Evolutionary conservation across 176 grass and related monocot genomes (phyloP).

Genomic region (Dendrocalamus sinicus): DNA sequence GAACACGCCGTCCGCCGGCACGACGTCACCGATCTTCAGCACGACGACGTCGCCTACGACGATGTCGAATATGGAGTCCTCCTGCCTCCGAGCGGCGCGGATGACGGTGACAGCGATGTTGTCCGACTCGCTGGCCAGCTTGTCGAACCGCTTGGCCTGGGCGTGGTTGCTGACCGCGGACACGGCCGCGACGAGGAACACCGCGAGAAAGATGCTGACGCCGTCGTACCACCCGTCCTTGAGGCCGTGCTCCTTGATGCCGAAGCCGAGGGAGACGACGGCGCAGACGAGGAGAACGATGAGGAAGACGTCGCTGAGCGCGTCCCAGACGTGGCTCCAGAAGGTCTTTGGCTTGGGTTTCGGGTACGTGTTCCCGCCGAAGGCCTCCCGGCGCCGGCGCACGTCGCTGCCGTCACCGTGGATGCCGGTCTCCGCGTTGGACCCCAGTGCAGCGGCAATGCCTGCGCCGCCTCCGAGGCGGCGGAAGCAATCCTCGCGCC

Average conservation of each 20-base stretch:
- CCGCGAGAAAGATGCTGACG: constrained; percentile 74
- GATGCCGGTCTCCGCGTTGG: constrained; percentile 51
- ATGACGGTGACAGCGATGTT: constrained; percentile 53
- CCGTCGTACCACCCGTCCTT: constrained; percentile 81
- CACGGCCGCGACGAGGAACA: constrained; percentile 61
- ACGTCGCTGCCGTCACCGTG: constrained; percentile 40
- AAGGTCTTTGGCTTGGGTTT: constrained; percentile 65
- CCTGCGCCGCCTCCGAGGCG: constrained; percentile 45
- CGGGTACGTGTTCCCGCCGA: constrained; percentile 69
- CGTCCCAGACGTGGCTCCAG: constrained; percentile 57
- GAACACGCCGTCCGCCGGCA: constrained; percentile 68
- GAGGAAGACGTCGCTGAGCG: constrained; percentile 64
- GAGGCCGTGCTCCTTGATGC: constrained; percentile 71
- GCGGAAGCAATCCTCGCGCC: constrained; percentile 24
- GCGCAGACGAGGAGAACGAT: constrained; percentile 65
- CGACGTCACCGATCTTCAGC: constrained; percentile 69
- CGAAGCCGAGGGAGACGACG: constrained; percentile 66
- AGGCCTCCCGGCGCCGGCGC: constrained; percentile 39
- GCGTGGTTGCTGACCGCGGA: constrained; percentile 73
- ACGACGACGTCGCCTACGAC: constrained; percentile 70
- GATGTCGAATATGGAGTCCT: constrained; percentile 61
- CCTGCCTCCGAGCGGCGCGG: constrained; percentile 44
- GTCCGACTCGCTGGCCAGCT: constrained; percentile 47
- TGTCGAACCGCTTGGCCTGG: constrained; percentile 60
- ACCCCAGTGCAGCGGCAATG: constrained; percentile 36